Conservation (phyloP, 805 yeast genomes). For the Kuraishia piskuri region DNA sequence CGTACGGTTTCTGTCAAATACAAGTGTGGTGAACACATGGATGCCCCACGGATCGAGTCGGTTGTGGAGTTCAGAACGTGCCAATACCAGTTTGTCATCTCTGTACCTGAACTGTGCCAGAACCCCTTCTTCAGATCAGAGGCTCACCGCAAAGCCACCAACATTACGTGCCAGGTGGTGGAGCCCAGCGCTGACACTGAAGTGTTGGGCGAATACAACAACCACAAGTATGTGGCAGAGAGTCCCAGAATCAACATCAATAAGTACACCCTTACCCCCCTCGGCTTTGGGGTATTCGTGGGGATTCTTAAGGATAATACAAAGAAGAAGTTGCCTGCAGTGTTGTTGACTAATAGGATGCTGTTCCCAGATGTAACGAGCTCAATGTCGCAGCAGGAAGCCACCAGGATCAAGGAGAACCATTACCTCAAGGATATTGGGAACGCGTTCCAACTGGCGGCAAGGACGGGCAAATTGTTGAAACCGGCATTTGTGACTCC, state of each 20-base stretch:
- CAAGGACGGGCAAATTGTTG: background rate
- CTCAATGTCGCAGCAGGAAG: background rate
- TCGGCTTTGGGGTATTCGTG: conserved; percentile 12
- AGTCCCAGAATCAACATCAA: background rate
- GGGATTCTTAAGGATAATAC: conserved; percentile 5
- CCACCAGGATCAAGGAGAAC: background rate
- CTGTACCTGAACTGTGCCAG: conserved; percentile 17
- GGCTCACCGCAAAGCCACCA: conserved; percentile 5
- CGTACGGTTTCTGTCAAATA: conserved; percentile 19
- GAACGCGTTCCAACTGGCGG: background rate
- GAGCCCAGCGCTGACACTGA: background rate
- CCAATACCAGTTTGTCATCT: conserved; percentile 16
- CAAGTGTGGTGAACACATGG: conserved; percentile 13
- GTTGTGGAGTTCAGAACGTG: conserved; percentile 24
- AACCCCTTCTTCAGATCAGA: conserved; percentile 7
- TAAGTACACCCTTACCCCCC: conserved; percentile 3
- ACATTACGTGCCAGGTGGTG: conserved; percentile 13
- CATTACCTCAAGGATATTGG: background rate
- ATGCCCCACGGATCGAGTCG: conserved; percentile 11
- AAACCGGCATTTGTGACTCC: background rate
- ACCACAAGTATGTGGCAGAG: background rate
- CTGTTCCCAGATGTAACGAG: background rate
- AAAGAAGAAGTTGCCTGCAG: background rate
- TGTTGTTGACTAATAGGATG: background rate
- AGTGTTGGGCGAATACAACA: background rate